phyloP scores from a whole-genome alignment of 1,139 yeast genomes.

The Suhomyces panamericanus region DNA sequence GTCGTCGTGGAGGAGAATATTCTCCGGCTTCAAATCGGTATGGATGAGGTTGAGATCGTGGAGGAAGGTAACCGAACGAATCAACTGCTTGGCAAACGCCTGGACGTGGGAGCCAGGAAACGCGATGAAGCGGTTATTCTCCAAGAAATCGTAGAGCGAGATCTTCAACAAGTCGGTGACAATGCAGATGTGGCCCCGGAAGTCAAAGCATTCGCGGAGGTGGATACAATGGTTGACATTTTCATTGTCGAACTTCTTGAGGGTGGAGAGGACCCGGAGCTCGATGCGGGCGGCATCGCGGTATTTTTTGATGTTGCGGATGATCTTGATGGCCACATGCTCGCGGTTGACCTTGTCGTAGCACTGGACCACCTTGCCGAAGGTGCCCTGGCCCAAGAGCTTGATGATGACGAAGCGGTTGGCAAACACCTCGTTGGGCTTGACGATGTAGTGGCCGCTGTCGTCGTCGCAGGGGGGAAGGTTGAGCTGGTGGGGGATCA shows the following conservation, averaged over 20 bases:
- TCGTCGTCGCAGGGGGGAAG: slow-evolving; percentile 64
- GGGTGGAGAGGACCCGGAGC: slow-evolving; percentile 72
- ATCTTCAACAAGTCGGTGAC: slow-evolving; percentile 86
- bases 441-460: slow-evolving; percentile 81
- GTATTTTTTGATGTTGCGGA: slow-evolving; percentile 74
- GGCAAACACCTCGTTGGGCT: slow-evolving; percentile 59
- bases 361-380: slow-evolving; percentile 89
- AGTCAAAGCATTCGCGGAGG: slow-evolving; percentile 87
- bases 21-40: slow-evolving; percentile 95
- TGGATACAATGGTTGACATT: slow-evolving; percentile 75
- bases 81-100: slow-evolving; percentile 80
- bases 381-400: slow-evolving; percentile 93
- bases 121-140: slow-evolving; percentile 68
- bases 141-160: slow-evolving; percentile 87
- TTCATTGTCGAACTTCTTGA: slow-evolving; percentile 70
- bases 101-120: slow-evolving; percentile 86
- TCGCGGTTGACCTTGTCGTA: slow-evolving; percentile 56
- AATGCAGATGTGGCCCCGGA: slow-evolving; percentile 87
- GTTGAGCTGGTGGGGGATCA: slow-evolving; percentile 40
- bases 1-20: slow-evolving; percentile 73
- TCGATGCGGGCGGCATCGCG: slow-evolving; percentile 87
- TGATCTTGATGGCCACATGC: slow-evolving; percentile 88
- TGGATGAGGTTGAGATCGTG: slow-evolving; percentile 90
- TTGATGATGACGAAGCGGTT: slow-evolving; percentile 64
- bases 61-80: slow-evolving; percentile 81